These are phyloP conservation scores for Pleurotus giganteus DNA, from an alignment of 768 basidiomycete species.

Conservation along the genomic window DNA sequence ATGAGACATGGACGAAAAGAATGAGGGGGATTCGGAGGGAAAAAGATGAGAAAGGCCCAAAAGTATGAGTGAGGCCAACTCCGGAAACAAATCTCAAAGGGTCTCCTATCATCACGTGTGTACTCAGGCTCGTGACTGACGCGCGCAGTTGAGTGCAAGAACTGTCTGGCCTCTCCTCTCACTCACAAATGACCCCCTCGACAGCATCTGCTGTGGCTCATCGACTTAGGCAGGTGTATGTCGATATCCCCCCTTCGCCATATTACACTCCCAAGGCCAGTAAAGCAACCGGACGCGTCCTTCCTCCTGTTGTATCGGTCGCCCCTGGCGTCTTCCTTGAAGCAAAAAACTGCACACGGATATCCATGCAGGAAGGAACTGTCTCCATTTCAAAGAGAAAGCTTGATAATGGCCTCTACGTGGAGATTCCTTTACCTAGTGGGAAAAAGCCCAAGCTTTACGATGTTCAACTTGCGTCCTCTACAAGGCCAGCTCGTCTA, in stretches of 20 bases:
- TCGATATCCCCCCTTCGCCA: conserved; percentile 57
- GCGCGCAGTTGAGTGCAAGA: background rate
- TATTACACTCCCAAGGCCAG: conserved; percentile 17
- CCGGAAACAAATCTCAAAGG: conserved; percentile 1
- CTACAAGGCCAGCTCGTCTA: conserved; percentile 8
- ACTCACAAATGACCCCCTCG: conserved; percentile 19
- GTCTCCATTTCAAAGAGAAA: conserved; percentile 47
- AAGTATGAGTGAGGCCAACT: conserved; percentile 13
- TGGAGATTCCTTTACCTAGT: too few relatives aligned
- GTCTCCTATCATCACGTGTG: background rate
- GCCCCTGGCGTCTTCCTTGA: conserved; percentile 31
- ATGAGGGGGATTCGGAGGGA: conserved; percentile 15
- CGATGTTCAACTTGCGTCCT: conserved; percentile 8
- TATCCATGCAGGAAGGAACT: conserved; percentile 19
- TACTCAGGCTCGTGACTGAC: background rate
- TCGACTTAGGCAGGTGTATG: conserved; percentile 48
- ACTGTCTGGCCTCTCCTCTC: background rate
- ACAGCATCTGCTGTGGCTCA: conserved; percentile 20
- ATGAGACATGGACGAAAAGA: conserved; percentile 61
- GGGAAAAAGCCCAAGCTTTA: conserved; percentile 32
- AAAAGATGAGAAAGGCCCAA: background rate
- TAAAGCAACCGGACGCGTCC: conserved; percentile 14
- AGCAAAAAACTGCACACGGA: conserved; percentile 39
- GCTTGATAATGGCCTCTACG: conserved; percentile 14
- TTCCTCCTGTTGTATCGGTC: conserved; percentile 10